Base-by-base conservation (phyloP, 768 basidiomycete genomes). In the Pholiota molesta region DNA sequence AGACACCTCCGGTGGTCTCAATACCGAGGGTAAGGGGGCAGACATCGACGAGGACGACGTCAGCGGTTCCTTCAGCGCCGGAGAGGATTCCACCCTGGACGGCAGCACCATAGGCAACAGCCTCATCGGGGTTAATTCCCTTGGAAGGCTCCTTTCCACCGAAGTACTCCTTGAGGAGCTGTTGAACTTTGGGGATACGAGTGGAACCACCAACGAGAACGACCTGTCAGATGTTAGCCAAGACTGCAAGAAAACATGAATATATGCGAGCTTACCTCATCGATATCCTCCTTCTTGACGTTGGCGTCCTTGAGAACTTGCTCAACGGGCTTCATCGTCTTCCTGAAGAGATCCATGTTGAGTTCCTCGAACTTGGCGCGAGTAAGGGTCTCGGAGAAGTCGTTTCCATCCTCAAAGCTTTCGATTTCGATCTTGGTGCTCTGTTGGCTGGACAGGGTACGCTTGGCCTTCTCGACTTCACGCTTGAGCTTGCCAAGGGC, bases 311-410 rank as follows among this genome's bases (percentile, higher is more conserved):
- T 97, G 69, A 99, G 83, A 21, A 99, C 97, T 78, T 98, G 97
- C 77, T 98, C 96, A 64, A 99, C 97, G 65, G 97, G 97, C 83
- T 96, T 96, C 94, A 99, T 94, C 35, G 97, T 99, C 87, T 97
- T 97, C 72, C 97, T 86, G 92, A 99, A 99, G 56, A 99, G 87
- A 71, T 99, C 97, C 82, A 97, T 91, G 87, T 97, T 97, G 67
- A 98, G 84, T 77, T 99, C 96, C 77, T 99, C 97, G 74, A 99
- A 99, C 80, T 97, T 99, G 81, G 97, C 97, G 58, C 97, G 89
- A 57, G 97, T 99, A 33, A 99, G 86, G 6, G 93, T 94, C 84
- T 98, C 97, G 35, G 95, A 92, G 72, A 98, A 94, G 82, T 99
- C 97, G 69, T 97, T 96, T 66, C 97, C 97, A 69, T 89, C 87